These are phyloP conservation scores for Blastocystis sp. DNA, from an alignment of 352 stramenopile genomes.

Conservation along the genomic window DNA sequence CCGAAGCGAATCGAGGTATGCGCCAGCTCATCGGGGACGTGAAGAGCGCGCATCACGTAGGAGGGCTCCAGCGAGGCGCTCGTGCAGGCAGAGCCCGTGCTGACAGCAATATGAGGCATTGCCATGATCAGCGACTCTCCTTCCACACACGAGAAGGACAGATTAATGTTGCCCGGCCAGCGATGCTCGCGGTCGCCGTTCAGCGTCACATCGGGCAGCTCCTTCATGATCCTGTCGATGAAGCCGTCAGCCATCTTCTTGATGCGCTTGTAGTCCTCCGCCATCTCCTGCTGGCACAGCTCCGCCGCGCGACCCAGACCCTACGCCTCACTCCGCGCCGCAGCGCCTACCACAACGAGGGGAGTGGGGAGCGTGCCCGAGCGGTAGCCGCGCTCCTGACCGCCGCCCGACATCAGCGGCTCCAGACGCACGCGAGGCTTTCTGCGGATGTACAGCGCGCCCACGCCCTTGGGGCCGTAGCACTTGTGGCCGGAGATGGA, in stretches of 20 bases:
- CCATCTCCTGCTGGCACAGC: conserved; percentile 90
- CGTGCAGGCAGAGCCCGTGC: conserved; percentile 93
- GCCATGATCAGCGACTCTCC: conserved; percentile 98
- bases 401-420: conserved; percentile 94
- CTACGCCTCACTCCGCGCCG: conserved; percentile 33
- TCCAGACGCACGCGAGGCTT: conserved; percentile 93
- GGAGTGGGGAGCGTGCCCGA: conserved; percentile 86
- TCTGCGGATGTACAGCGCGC: conserved; percentile 93
- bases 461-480: conserved; percentile 98
- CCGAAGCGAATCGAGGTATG: conserved; percentile 96
- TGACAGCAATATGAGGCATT: conserved; percentile 94
- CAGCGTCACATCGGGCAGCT: conserved; percentile 90
- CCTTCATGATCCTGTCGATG: conserved; percentile 85
- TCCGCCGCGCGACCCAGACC: conserved; percentile 89
- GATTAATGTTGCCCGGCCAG: conserved; percentile 95
- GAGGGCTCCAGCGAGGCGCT: conserved; percentile 93
- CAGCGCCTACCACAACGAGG: conserved; percentile 82
- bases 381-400: conserved; percentile 94
- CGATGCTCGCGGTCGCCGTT: conserved; percentile 91
- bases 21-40: conserved; percentile 96
- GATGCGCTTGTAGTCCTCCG: conserved; percentile 91
- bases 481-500: conserved; percentile 96
- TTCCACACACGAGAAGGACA: conserved; percentile 99
- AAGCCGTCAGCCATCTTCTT: conserved; percentile 81
- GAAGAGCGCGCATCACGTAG: conserved; percentile 96